A percentile compares a stretch with the other conserved stretches of the same genome.
phyloP scores from a whole-genome alignment of 345 rosid genomes.

The Ricinus communis region DNA sequence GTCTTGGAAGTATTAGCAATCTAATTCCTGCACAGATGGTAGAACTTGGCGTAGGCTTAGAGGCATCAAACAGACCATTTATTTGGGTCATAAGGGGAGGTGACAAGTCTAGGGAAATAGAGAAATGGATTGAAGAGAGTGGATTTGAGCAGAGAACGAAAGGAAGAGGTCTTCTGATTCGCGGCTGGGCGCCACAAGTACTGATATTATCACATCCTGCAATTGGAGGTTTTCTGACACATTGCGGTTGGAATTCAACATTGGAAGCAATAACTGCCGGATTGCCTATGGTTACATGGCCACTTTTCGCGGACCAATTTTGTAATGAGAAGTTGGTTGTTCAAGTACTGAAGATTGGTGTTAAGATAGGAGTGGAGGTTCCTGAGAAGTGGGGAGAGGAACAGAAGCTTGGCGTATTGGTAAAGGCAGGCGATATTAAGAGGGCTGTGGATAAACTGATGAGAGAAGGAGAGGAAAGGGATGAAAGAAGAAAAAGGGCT shows the following conservation, averaged over 20 bases:
- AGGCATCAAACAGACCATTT: constrained; percentile 35
- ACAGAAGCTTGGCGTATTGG: constrained; percentile 11
- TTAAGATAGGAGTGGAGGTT: constrained; percentile 7
- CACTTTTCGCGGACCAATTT: constrained; percentile 42
- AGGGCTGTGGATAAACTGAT: not conserved
- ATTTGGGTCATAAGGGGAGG: constrained; percentile 35
- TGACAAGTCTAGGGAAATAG: constrained; percentile 15
- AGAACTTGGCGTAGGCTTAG: constrained; percentile 39
- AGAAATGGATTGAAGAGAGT: constrained; percentile 31
- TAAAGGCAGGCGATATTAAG: constrained; percentile 1
- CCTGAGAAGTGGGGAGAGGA: constrained; percentile 10
- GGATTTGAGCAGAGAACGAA: constrained; percentile 31
- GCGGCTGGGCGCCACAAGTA: constrained; percentile 46
- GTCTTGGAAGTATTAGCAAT: constrained; percentile 35
- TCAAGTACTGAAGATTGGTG: constrained; percentile 18
- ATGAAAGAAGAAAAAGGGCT: constrained; percentile 9
- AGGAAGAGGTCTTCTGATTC: constrained; percentile 32
- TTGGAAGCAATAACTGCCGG: constrained; percentile 26
- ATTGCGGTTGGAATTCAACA: constrained; percentile 44
- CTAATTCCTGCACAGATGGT: constrained; percentile 14
- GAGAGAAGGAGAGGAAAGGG: constrained; percentile 9
- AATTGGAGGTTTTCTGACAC: constrained; percentile 39
- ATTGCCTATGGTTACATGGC: constrained; percentile 40
- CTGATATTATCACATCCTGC: constrained; percentile 36
- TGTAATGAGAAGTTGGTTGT: constrained; percentile 37